Evolutionary conservation across 2,329 filamentous ascomycete genomes (phyloP).

Genomic region (Boeremia lycopersici): DNA sequence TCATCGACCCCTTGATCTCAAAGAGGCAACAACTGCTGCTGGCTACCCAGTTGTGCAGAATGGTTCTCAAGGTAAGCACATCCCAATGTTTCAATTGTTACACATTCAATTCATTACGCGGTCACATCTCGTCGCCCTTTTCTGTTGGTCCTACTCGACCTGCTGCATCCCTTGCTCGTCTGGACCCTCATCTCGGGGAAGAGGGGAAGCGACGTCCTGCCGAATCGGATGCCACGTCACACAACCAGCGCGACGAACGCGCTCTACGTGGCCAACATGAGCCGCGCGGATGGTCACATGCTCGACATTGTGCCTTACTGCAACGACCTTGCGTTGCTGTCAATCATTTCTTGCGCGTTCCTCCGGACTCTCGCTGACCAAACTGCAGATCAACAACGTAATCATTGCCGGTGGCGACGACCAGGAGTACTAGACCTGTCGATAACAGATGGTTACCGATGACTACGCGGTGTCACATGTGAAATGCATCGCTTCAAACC

Average conservation of each 20-base stretch:
- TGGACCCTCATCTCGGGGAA: conserved; percentile 23
- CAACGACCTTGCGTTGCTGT: background rate
- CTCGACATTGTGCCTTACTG: background rate
- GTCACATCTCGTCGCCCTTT: conserved; percentile 19
- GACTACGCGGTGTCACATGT: background rate
- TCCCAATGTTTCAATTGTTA: conserved; percentile 1
- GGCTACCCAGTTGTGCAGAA: conserved; percentile 94
- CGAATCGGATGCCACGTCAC: conserved; percentile 22
- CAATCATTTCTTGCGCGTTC: conserved; percentile 1
- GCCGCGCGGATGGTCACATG: conserved; percentile 11
- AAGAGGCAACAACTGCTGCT: conserved; percentile 97
- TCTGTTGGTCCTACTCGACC: conserved; percentile 16
- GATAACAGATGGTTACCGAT: background rate
- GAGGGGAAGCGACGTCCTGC: conserved; percentile 22
- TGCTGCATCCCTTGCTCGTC: conserved; percentile 18
- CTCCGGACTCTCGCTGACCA: conserved; percentile 20
- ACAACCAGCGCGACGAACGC: conserved; percentile 21
- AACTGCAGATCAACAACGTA: conserved; percentile 76
- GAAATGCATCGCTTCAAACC: background rate
- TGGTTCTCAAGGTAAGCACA: conserved; percentile 66
- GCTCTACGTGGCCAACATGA: conserved; percentile 18
- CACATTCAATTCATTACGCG: conserved; percentile 23
- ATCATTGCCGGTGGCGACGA: conserved; percentile 89
- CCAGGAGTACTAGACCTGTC: conserved; percentile 72
- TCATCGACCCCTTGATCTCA: conserved; percentile 96